Base-by-base conservation (phyloP, 176 grass and related monocot species). In the Eragrostis nindensis region DNA sequence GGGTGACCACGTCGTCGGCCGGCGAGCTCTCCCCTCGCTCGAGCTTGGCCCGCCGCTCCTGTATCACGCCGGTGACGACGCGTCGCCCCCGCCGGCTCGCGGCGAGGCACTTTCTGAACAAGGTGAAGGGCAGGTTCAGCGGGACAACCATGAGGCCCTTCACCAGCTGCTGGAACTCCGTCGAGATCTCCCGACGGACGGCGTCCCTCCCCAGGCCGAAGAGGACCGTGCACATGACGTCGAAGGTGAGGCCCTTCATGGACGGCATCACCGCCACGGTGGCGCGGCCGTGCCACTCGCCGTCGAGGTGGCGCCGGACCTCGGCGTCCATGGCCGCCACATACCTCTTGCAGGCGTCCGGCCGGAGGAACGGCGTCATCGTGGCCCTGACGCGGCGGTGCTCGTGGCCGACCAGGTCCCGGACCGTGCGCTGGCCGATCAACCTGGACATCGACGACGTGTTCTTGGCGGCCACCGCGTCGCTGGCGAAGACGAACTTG, bases 141-240 rank as follows among this genome's bases (percentile, higher is more conserved):
- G 73, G 88, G 26, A 86, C 21, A 13, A 36, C 84, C 64, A 70
- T 80, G 45, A 87, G 62, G 32, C 84, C 89, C 26, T 19, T 15
- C 55, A 87, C 41, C 69, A 84, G 64, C 41, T 76, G 70, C 60
- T 78, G 62, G 80, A 87, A 87, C 70, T 87, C 84, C 27, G 59
- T 12, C 8, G 24, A 68, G 0, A 91, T 70, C 30, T 54, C 57
- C 21, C 64, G 71, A n/a, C n/a, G 22, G 3, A 60, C 9, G 2
- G 56, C n/a, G 3, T 11, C 22, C 22, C 56, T 47, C 46, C 11
- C 0, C n/a, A 60, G 11, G 8, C 56, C 11, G 56, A 60, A 60
- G 16, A 60, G n/a, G 22, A 60, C 56, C 2, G 22, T 60, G 56
- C 56, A 60, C 56, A 60, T 60, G 0, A 60, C 56, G 22, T 60